Evolutionary conservation across 192 early-diverging fungal species (phyloP), one percentile per base, ranked within the genome.

Genomic region (Coemansia sp.): DNA sequence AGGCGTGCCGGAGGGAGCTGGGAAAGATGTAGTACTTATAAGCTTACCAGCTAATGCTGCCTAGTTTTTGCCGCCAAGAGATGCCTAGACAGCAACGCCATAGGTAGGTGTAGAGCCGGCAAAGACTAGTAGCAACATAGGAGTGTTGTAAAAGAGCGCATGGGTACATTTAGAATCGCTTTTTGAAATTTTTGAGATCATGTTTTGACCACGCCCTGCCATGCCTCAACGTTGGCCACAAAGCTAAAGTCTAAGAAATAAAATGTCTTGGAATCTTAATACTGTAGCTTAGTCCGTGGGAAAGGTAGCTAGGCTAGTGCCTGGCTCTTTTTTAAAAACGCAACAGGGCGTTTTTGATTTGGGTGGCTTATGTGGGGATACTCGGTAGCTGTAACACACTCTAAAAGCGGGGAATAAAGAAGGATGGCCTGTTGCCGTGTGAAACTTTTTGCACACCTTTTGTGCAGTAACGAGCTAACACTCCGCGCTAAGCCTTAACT

Each of bases 151-250:
- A 55, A 31, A 31, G 14, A 55, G 51, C 51, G 23, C 51, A 55
- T 55, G 51, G 24, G 51, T 31, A 31, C 26, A 55, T 55, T 55
- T 28, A 28, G 51, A 55, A 55, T 55, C 51, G 51, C 14, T n/a
- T 28, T 51, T 55, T n/a, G 51, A 55, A n/a, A 55, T n/a, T 5
- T 28, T 55, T 1, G 51, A 55, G 10, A 55, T 31, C 51, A 28
- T 31, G 33, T 55, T 55, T 55, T 55, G 51, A n/a, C 51, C 26
- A 55, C 51, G 26, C 26, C 26, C 26, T 31, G 26, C 13, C 16
- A 28, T 28, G 28, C 51, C 11, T 6, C 16, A 33, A 55, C 16
- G 26, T 55, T 55, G 10, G 24, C 28, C 28, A 55, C 51, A 16
- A 26, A 31, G 16, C 8, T 55, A 18, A n/a, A 28, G 50, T 53